phyloP scores from a whole-genome alignment of 2,329 filamentous ascomycete species.

The Davidsoniella eucalypti region DNA sequence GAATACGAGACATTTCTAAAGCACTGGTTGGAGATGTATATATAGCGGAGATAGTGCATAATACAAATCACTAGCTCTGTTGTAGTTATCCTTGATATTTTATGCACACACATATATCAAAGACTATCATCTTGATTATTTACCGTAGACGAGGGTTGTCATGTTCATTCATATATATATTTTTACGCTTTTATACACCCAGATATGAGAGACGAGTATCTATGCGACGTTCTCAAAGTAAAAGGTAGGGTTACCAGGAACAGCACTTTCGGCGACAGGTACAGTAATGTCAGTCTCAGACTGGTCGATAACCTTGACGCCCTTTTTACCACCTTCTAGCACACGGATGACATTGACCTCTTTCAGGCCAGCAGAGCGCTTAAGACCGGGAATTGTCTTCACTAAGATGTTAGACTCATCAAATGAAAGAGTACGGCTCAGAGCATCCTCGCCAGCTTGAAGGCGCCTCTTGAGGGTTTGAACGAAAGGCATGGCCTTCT shows the following conservation, averaged over 20 bases:
- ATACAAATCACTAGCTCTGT: too few relatives aligned
- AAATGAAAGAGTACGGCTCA: slow-evolving; percentile 74
- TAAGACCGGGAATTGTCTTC: slow-evolving; percentile 66
- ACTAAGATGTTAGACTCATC: slow-evolving; percentile 62
- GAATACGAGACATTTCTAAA: too few relatives aligned
- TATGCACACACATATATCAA: too few relatives aligned
- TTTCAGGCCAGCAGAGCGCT: slow-evolving; percentile 54
- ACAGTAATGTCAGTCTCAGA: slow-evolving; percentile 40
- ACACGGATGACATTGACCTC: slow-evolving; percentile 58
- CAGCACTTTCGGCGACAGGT: slow-evolving; percentile 50
- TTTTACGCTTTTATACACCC: slow-evolving; percentile 17
- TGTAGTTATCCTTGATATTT: too few relatives aligned
- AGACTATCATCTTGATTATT: too few relatives aligned
- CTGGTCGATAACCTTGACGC: slow-evolving; percentile 34
- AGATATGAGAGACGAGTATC: too few relatives aligned
- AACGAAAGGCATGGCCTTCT: slow-evolving; percentile 96
- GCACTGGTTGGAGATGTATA: too few relatives aligned
- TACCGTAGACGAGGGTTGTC: too few relatives aligned
- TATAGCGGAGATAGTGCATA: too few relatives aligned
- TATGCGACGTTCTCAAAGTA: slow-evolving; percentile 61
- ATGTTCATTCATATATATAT: background rate
- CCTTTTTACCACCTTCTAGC: slow-evolving; percentile 51
- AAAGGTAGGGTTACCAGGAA: slow-evolving; percentile 71
- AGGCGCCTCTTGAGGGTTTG: slow-evolving; percentile 75
- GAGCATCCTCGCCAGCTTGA: slow-evolving; percentile 55